phyloP scores from a whole-genome alignment of 1,284 basidiomycete species.

The Ustilago vetiveriae region DNA sequence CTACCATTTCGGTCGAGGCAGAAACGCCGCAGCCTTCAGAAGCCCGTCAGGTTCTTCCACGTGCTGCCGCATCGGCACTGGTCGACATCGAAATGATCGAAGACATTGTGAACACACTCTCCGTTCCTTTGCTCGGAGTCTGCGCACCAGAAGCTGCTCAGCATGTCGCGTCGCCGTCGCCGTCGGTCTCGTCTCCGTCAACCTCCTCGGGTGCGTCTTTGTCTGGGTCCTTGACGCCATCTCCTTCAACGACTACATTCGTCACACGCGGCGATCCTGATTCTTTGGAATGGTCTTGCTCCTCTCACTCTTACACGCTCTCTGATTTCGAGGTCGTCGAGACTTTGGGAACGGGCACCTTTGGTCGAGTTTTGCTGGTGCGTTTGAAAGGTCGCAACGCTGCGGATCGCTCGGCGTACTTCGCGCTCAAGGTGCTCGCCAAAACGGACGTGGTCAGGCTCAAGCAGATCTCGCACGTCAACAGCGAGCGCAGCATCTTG shows the following conservation, averaged over 20 bases:
- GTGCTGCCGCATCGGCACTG: not conserved
- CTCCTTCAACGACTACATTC: not conserved
- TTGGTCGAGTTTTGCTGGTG: slow-evolving; percentile 58
- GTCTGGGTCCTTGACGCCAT: not conserved
- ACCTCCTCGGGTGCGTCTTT: not conserved
- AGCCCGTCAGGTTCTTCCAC: too few species aligned
- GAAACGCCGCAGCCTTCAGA: too few species aligned
- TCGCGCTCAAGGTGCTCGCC: slow-evolving; percentile 71
- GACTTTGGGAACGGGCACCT: slow-evolving; percentile 60
- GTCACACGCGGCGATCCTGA: not conserved
- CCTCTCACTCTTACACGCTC: slow-evolving; percentile 28
- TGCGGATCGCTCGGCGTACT: slow-evolving; percentile 60
- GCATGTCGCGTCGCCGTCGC: not conserved
- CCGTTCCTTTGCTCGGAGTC: not conserved
- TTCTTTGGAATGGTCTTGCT: too few species aligned
- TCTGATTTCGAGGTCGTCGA: slow-evolving; percentile 52
- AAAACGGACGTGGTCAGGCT: slow-evolving; percentile 71
- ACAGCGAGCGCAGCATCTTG: slow-evolving; percentile 71
- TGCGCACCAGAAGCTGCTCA: not conserved
- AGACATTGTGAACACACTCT: not conserved
- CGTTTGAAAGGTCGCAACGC: slow-evolving; percentile 24
- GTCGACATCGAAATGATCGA: slow-evolving; percentile 19
- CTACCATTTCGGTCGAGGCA: too few species aligned
- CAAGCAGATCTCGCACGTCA: slow-evolving; percentile 73
- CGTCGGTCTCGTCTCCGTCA: not conserved